A percentile compares a stretch with the other conserved stretches of the same genome.
phyloP scores from a whole-genome alignment of 164 flowering plant genomes.

The Euptelea pleiosperma region DNA sequence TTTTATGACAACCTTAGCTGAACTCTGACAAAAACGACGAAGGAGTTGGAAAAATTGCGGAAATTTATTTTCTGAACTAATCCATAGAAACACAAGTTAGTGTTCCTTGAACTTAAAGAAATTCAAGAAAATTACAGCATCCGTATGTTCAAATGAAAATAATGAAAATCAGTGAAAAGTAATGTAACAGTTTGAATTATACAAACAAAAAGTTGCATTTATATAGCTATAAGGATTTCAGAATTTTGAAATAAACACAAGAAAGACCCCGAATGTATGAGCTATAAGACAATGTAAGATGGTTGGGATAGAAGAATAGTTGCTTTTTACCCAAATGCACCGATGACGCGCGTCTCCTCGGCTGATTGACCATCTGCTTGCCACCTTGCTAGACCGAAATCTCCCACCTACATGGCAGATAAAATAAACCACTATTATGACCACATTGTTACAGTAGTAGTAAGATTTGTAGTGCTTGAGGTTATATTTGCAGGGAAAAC shows the following conservation, averaged over 20 bases:
- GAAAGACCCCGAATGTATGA: neutral
- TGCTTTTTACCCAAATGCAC: constrained; percentile 36
- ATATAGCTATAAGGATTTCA: neutral
- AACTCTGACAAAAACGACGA: too few species aligned
- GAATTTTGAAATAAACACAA: neutral
- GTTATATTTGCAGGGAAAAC: too few species aligned
- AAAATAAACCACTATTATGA: neutral
- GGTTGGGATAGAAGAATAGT: too few species aligned
- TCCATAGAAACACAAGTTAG: too few species aligned
- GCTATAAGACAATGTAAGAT: neutral
- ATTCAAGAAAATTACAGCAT: too few species aligned
- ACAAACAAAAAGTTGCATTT: neutral
- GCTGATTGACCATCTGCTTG: constrained; percentile 33
- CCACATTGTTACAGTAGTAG: too few species aligned
- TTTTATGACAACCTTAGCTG: too few species aligned
- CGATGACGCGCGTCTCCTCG: constrained; percentile 34
- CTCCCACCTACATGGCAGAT: constrained; percentile 31
- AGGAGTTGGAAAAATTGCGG: neutral
- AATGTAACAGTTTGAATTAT: too few species aligned
- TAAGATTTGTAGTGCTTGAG: too few species aligned
- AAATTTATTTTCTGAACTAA: neutral
- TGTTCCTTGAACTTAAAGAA: too few species aligned
- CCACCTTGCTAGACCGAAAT: constrained; percentile 46
- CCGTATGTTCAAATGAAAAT: too few species aligned
- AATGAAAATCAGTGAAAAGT: too few species aligned